These are phyloP conservation scores for Acacia pycnantha DNA, from an alignment of 331 rosid genomes.

Conservation along the genomic window DNA sequence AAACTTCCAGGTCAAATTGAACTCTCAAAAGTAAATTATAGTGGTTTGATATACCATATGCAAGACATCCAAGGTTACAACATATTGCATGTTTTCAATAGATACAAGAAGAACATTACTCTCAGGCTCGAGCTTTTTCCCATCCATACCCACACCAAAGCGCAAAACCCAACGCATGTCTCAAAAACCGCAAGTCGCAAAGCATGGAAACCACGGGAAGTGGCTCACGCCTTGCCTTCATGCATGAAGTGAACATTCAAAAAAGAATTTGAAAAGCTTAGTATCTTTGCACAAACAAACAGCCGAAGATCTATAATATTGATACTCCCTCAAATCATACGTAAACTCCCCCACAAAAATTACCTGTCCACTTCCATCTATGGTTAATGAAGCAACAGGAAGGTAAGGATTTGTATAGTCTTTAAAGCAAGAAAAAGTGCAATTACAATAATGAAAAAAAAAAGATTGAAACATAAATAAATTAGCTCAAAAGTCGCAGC, in stretches of 20 bases:
- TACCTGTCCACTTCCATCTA: conserved; percentile 99
- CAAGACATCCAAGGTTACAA: conserved; percentile 89
- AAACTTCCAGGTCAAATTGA: conserved; percentile 16
- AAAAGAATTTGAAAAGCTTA: background rate
- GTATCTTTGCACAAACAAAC: conserved; percentile 16
- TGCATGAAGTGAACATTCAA: conserved; percentile 14
- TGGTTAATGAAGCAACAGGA: conserved; percentile 97
- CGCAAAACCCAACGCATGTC: conserved; percentile 38
- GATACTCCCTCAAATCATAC: conserved; percentile 11
- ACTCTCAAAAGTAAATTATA: background rate
- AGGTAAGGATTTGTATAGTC: conserved; percentile 99
- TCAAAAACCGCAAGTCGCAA: background rate
- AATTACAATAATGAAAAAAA: conserved; percentile 18
- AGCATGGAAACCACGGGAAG: conserved; percentile 9
- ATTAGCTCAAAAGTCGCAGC: conserved; percentile 2
- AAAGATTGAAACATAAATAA: background rate
- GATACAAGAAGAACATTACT: conserved; percentile 99
- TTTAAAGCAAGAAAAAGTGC: conserved; percentile 49
- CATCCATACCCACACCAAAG: conserved; percentile 81
- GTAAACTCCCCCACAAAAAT: conserved; percentile 1
- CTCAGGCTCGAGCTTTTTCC: conserved; percentile 89
- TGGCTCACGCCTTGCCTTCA: background rate
- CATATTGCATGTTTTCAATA: conserved; percentile 98
- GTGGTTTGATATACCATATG: conserved; percentile 63
- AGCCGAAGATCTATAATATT: background rate